A percentile compares a stretch with the other conserved stretches of the same genome.
Conservation (phyloP, 2,329 filamentous ascomycete species). For the Diplodia corticola region DNA sequence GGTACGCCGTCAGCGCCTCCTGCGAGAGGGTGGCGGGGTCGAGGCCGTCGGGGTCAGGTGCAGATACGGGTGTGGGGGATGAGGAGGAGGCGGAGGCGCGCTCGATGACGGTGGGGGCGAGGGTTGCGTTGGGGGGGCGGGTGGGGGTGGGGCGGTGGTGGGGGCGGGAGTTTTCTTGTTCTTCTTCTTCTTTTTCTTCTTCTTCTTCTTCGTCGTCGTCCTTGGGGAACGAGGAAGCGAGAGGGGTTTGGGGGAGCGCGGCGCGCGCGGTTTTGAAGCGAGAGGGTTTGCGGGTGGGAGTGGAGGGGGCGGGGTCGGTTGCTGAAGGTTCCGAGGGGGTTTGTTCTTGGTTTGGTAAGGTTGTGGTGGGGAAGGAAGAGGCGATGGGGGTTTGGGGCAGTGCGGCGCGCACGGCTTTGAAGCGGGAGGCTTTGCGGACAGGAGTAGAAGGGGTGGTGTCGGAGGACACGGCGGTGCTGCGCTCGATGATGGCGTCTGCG, state of each 20-base stretch:
- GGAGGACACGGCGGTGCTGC: slow-evolving; percentile 23
- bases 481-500: slow-evolving; percentile 39
- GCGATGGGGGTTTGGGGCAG: slow-evolving; percentile 16
- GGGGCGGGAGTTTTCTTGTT: slow-evolving; percentile 10
- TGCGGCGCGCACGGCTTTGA: slow-evolving; percentile 38
- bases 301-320: background rate
- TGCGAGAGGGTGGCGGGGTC: slow-evolving; percentile 72
- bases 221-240: background rate
- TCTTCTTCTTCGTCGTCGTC: background rate
- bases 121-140: slow-evolving; percentile 49
- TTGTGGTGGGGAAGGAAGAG: background rate
- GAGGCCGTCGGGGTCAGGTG: slow-evolving; percentile 50
- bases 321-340: background rate
- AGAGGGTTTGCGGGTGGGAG: slow-evolving; percentile 34
- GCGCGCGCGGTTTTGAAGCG: slow-evolving; percentile 42
- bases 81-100: slow-evolving; percentile 40
- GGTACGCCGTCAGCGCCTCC: slow-evolving; percentile 80
- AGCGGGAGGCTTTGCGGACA: slow-evolving; percentile 39
- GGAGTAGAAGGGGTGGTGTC: slow-evolving; percentile 24
- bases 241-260: slow-evolving; percentile 18
- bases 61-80: slow-evolving; percentile 26
- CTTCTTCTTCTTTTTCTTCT: background rate
- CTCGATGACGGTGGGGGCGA: slow-evolving; percentile 62
- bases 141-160: slow-evolving; percentile 36
- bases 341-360: background rate